Base-by-base conservation (phyloP, 2,329 filamentous ascomycete genomes). In the Fusarium drepaniforme region DNA sequence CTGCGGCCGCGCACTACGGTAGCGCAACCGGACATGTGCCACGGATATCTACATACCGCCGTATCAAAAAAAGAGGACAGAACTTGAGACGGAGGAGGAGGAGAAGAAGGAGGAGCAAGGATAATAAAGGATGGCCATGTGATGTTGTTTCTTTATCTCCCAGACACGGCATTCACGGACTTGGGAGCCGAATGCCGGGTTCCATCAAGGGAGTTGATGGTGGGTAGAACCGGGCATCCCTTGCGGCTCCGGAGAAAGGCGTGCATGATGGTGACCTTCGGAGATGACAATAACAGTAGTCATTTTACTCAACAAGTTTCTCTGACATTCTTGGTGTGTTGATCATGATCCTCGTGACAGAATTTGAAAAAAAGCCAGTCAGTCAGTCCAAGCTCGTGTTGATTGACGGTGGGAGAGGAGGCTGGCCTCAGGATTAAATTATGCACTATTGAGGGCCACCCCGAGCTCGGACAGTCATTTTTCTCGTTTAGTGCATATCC, bases 11-110 rank as follows among this genome's bases (percentile, higher is more conserved):
- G 64, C 68, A 56, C 72, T 59, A 53, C 68, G 40, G 74, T 64
- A 72, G 70, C 61, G 61, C 46, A 64, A 38, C 58, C 56, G 40
- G 35, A 60, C 61, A 73, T 67, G 51, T 59, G 35, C 56, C 64
- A 65, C 70, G 73, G 73, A 65, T 75, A 75, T 75, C 63, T 75
- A 75, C 73, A 75, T 75, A 75, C 73, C 73, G 72, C 73, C 63
- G 70, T 49, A 63, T 42, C 33, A 58, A 35, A 62, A 30, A 35
- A 28, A 62, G 25, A 63, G 25, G 69, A 38, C 38, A 44, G 16
- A 56, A 56, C 38, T 64, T 74, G 68, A 38, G 62, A 74, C 56
- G 16, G 44, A 38, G 63, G 51, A 64, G 30, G 44, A 64, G 25
- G 40, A 67, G 37, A 57, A 11, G 30, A 35, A 57, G 25, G 44